Evolutionary conservation across 2,329 filamentous ascomycete genomes (phyloP).

Genomic region (Trichoderma guizhouense): DNA sequence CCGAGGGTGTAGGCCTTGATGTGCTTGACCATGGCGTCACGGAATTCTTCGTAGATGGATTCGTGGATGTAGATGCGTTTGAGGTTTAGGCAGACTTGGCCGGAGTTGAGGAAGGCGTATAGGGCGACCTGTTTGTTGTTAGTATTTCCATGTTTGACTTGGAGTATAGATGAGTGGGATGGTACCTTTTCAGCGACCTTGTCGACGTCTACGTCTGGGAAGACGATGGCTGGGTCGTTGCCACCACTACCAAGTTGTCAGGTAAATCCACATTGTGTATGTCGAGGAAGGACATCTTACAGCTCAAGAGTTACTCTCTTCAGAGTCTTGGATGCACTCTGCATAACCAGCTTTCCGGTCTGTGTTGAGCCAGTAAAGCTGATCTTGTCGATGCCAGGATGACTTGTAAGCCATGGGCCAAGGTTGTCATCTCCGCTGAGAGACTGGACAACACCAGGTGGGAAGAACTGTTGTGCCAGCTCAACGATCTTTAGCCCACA

Average conservation of each 20-base stretch:
- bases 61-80: slow-evolving; percentile 58
- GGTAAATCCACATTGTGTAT: neutral
- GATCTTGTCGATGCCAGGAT: slow-evolving; percentile 59
- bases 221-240: slow-evolving; percentile 54
- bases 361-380: slow-evolving; percentile 71
- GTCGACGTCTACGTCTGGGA: slow-evolving; percentile 49
- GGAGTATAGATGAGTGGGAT: neutral
- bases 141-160: slow-evolving; percentile 17
- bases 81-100: slow-evolving; percentile 57
- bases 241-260: slow-evolving; percentile 42
- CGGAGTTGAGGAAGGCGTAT: slow-evolving; percentile 51
- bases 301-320: slow-evolving; percentile 66
- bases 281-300: neutral
- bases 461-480: slow-evolving; percentile 54
- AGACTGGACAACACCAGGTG: slow-evolving; percentile 59
- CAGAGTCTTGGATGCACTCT: slow-evolving; percentile 60
- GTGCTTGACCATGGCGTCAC: slow-evolving; percentile 43
- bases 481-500: slow-evolving; percentile 57
- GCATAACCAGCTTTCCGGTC: slow-evolving; percentile 71
- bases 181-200: slow-evolving; percentile 15
- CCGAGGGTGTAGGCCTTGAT: slow-evolving; percentile 39
- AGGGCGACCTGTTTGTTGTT: slow-evolving; percentile 28
- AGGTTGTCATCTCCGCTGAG: slow-evolving; percentile 60
- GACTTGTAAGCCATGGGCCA: slow-evolving; percentile 54
- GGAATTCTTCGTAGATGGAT: slow-evolving; percentile 53